Evolutionary conservation across 2,329 filamentous ascomycete species (phyloP).

Genomic region (Microdochium bolleyi): DNA sequence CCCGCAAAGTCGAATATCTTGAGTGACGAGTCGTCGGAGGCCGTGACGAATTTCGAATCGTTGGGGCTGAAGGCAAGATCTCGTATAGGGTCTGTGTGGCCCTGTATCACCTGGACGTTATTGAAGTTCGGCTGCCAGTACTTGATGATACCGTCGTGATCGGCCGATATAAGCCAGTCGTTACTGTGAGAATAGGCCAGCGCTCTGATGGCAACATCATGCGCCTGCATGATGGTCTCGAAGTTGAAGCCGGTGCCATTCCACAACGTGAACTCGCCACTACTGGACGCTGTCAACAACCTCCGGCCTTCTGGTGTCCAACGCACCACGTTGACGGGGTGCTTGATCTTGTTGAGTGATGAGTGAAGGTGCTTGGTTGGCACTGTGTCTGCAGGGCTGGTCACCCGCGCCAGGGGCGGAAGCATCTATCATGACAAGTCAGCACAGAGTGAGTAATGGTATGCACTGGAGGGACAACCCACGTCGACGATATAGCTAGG

Average conservation of each 20-base stretch:
- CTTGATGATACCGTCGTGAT: constrained; percentile 92
- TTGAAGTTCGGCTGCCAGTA: constrained; percentile 99
- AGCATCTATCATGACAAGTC: constrained; percentile 55
- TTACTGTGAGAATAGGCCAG: constrained; percentile 88
- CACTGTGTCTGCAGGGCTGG: constrained; percentile 75
- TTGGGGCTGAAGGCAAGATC: constrained; percentile 91
- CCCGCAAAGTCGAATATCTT: constrained; percentile 96
- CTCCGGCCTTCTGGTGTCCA: constrained; percentile 96
- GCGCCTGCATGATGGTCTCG: constrained; percentile 97
- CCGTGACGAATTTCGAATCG: constrained; percentile 92
- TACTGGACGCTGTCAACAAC: constrained; percentile 86
- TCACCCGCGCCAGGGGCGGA: constrained; percentile 68
- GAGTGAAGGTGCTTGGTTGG: constrained; percentile 95
- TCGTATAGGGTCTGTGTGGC: constrained; percentile 81
- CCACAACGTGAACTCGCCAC: constrained; percentile 97
- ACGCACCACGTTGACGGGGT: constrained; percentile 91
- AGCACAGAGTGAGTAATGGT: neutral
- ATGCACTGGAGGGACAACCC: constrained; percentile 6
- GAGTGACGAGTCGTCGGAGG: constrained; percentile 84
- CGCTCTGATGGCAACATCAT: constrained; percentile 79
- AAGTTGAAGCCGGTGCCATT: constrained; percentile 99
- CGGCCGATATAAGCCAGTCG: constrained; percentile 93
- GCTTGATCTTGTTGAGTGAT: constrained; percentile 97
- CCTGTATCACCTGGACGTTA: constrained; percentile 91
- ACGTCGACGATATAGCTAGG: constrained; percentile 87